phyloP scores from a whole-genome alignment of 345 rosid genomes.

The Camelina neglecta region DNA sequence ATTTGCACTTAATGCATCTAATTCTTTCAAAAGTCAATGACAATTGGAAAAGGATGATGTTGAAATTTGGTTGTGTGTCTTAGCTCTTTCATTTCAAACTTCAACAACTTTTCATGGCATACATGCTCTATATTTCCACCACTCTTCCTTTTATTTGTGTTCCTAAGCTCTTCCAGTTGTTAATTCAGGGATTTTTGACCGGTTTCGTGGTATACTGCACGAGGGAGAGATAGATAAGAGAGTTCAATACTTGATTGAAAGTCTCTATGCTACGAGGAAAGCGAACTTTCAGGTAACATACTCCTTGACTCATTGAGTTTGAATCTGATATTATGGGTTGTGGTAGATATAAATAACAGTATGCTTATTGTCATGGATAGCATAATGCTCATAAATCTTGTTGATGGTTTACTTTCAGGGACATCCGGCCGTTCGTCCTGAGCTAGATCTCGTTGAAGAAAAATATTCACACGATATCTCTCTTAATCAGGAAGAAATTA shows the following conservation, averaged over 20 bases:
- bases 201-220: conserved; percentile 92
- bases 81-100: not conserved
- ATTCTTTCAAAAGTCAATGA: not conserved
- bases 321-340: not conserved
- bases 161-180: conserved; percentile 27
- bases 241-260: conserved; percentile 91
- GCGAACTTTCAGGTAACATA: conserved; percentile 86
- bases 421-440: conserved; percentile 92
- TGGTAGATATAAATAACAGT: not conserved
- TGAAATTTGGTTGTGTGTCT: not conserved
- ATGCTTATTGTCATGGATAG: not conserved
- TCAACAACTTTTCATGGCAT: conserved; percentile 3
- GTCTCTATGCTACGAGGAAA: conserved; percentile 78
- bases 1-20: conserved; percentile 11
- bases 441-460: conserved; percentile 93
- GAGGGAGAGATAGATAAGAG: conserved; percentile 98
- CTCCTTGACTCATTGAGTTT: not conserved
- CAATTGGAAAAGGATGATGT: not conserved
- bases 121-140: conserved; percentile 9
- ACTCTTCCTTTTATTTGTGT: conserved; percentile 1
- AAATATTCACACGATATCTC: conserved; percentile 88
- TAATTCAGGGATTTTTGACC: conserved; percentile 82
- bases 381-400: conserved; percentile 7
- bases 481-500: conserved; percentile 68
- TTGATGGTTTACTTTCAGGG: conserved; percentile 58